phyloP scores from a whole-genome alignment of 805 yeast species.

The Yamadazyma insecticola region DNA sequence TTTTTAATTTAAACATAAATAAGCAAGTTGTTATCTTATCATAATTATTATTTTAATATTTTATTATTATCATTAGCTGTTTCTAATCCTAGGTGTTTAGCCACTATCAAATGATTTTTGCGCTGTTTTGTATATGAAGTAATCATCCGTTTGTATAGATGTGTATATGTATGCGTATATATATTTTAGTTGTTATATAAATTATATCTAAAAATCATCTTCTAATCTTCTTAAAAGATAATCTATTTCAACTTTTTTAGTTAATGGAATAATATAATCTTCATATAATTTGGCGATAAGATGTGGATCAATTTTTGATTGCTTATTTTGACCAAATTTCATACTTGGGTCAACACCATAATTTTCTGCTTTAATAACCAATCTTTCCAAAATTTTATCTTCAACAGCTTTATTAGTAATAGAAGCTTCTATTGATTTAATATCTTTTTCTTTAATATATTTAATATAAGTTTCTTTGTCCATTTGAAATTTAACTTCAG shows the following conservation, averaged over 20 bases:
- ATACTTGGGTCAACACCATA: conserved; percentile 88
- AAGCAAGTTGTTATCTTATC: too few relatives aligned
- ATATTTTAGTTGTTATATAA: conserved; percentile 1
- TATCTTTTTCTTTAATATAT: conserved; percentile 62
- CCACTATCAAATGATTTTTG: too few relatives aligned
- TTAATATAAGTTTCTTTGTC: conserved; percentile 61
- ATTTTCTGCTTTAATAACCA: conserved; percentile 73
- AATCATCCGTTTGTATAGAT: too few relatives aligned
- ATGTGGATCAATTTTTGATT: conserved; percentile 77
- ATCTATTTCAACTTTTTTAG: conserved; percentile 93
- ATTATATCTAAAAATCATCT: conserved; percentile 28
- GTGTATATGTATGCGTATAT: too few relatives aligned
- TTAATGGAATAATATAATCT: conserved; percentile 86
- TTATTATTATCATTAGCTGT: too few relatives aligned
- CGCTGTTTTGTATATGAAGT: too few relatives aligned
- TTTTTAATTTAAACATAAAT: too few relatives aligned
- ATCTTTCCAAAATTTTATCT: conserved; percentile 70
- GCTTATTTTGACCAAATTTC: conserved; percentile 60
- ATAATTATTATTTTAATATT: too few relatives aligned
- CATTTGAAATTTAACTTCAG: conserved; percentile 82
- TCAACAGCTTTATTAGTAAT: conserved; percentile 90
- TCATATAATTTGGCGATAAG: conserved; percentile 78
- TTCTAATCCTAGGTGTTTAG: too few relatives aligned
- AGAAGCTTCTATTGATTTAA: conserved; percentile 66
- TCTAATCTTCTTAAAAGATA: conserved; percentile 81